Evolutionary conservation across 148 eudicot species (phyloP).

Genomic region (Chenopodium formosanum): DNA sequence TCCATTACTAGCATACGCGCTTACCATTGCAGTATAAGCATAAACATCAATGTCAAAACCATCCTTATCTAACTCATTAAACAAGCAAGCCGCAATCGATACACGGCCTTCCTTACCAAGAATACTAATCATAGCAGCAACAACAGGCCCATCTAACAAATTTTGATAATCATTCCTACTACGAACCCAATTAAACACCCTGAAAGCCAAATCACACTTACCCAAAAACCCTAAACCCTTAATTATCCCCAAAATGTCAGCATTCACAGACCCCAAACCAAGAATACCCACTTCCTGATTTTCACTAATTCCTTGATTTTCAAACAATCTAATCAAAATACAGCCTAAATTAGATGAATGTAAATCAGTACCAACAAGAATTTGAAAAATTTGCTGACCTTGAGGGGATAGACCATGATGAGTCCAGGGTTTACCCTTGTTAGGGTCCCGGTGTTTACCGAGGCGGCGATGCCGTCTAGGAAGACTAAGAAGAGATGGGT

Average conservation of each 20-base stretch:
- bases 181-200: slow-evolving; percentile 66
- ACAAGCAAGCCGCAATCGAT: slow-evolving; percentile 54
- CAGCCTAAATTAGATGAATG: slow-evolving; percentile 37
- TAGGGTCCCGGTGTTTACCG: slow-evolving; percentile 63
- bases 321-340: slow-evolving; percentile 33
- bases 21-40: slow-evolving; percentile 73
- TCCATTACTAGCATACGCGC: slow-evolving; percentile 67
- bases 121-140: slow-evolving; percentile 62
- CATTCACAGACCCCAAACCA: slow-evolving; percentile 27
- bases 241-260: slow-evolving; percentile 64
- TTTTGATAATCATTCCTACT: slow-evolving; percentile 28
- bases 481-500: slow-evolving; percentile 22
- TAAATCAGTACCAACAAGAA: slow-evolving; percentile 48
- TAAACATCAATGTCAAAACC: slow-evolving; percentile 76
- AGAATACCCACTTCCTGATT: slow-evolving; percentile 20
- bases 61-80: slow-evolving; percentile 49
- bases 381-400: slow-evolving; percentile 58
- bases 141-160: slow-evolving; percentile 56
- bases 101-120: slow-evolving; percentile 75
- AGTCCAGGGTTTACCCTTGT: slow-evolving; percentile 82
- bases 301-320: not conserved
- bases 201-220: slow-evolving; percentile 61
- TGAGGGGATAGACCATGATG: slow-evolving; percentile 51
- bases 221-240: slow-evolving; percentile 69
- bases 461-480: slow-evolving; percentile 49